phyloP scores from a whole-genome alignment of 2,329 filamentous ascomycete genomes.

The Neophaeococcomyces mojaviensis region DNA sequence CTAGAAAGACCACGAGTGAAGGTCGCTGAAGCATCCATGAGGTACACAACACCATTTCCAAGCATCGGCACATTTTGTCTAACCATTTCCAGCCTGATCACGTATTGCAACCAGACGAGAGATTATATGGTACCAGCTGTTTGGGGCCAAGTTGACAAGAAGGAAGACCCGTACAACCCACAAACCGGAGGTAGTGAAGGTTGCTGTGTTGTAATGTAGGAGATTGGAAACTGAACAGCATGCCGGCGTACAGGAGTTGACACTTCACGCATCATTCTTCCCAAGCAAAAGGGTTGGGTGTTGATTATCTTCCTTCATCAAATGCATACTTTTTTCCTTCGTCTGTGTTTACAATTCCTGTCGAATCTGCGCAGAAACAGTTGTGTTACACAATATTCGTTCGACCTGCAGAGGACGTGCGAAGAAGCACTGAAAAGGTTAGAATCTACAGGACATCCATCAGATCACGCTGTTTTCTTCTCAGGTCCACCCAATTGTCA shows the following conservation, averaged over 20 bases:
- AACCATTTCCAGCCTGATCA: conserved; percentile 65
- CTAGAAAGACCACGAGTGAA: conserved; percentile 91
- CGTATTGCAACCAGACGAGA: conserved; percentile 94
- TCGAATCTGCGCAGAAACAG: too few relatives aligned
- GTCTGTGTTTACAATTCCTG: too few relatives aligned
- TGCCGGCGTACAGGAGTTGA: not conserved
- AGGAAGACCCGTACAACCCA: conserved; percentile 96
- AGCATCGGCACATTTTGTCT: not conserved
- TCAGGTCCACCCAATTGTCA: too few relatives aligned
- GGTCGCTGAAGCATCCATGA: conserved; percentile 85
- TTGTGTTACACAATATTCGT: too few relatives aligned
- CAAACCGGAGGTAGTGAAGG: conserved; percentile 70
- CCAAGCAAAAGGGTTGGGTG: not conserved
- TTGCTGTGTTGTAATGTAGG: conserved; percentile 91
- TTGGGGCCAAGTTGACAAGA: conserved; percentile 89
- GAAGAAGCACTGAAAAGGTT: too few relatives aligned
- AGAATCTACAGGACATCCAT: too few relatives aligned
- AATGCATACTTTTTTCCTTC: too few relatives aligned
- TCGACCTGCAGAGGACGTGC: too few relatives aligned
- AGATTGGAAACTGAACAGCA: conserved; percentile 16
- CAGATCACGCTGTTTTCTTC: too few relatives aligned
- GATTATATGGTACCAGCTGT: conserved; percentile 98
- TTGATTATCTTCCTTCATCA: too few relatives aligned
- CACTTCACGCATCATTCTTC: not conserved
- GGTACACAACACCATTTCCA: conserved; percentile 43